A percentile compares a stretch with the other conserved stretches of the same genome.
phyloP scores from a whole-genome alignment of 73 alveolate species.

The Tetrahymena elliotti region DNA sequence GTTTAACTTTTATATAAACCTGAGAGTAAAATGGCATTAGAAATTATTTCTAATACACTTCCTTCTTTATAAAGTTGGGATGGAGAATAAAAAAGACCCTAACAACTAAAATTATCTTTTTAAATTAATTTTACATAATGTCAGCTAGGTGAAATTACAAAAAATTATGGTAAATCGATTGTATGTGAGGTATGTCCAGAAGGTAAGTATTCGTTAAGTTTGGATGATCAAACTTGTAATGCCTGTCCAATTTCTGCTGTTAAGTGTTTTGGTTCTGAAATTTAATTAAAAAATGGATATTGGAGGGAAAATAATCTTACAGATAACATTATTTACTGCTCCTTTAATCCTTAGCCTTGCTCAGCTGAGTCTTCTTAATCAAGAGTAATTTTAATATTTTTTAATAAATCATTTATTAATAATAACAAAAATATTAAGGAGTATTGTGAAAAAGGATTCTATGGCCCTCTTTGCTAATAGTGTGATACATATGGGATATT shows the following conservation, averaged over 20 bases:
- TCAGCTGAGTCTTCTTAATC: no score
- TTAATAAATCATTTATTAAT: no score
- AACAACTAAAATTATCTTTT: no score
- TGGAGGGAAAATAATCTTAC: not conserved
- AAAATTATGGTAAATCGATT: not conserved
- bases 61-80: not conserved
- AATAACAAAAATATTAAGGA: no score
- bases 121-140: not conserved
- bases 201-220: not conserved
- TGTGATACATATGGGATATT: no score
- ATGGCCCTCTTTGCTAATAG: no score
- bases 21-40: no score
- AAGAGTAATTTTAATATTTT: no score
- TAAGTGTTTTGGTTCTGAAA: not conserved
- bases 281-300: not conserved
- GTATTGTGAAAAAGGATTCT: no score
- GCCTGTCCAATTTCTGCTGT: not conserved
- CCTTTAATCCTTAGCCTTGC: no score
- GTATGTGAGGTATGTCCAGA: not conserved
- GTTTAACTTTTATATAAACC: no score
- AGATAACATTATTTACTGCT: not conserved
- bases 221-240: not conserved
- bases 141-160: not conserved
- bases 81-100: not conserved
- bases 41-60: no score